phyloP scores from a whole-genome alignment of 192 early-diverging fungal species.

The Entomortierella parvispora region DNA sequence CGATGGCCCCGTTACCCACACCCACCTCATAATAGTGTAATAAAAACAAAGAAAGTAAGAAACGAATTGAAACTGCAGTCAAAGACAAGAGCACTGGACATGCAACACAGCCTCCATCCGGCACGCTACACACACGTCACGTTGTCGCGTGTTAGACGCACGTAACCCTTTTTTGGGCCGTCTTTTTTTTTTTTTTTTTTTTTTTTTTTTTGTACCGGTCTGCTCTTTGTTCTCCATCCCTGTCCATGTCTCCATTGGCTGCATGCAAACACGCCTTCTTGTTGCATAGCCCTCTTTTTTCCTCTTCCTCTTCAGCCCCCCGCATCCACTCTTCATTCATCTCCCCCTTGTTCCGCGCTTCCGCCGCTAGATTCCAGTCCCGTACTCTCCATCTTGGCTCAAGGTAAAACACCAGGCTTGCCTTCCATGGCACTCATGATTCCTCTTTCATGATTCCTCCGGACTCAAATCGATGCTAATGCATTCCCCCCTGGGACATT shows the following conservation, averaged over 20 bases:
- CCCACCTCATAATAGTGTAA: no score
- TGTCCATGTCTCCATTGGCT: conserved; percentile 1
- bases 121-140: no score
- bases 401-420: background rate
- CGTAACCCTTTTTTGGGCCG: conserved; percentile 3
- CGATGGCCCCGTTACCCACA: no score
- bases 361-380: background rate
- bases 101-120: no score
- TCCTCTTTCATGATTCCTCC: no score
- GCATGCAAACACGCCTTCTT: background rate
- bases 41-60: background rate
- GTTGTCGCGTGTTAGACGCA: background rate
- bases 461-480: no score
- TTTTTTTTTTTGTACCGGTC: background rate
- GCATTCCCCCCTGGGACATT: no score
- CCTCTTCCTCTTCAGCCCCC: background rate
- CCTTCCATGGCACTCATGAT: no score
- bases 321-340: background rate
- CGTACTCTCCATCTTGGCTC: background rate
- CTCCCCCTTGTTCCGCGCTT: background rate
- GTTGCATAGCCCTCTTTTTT: background rate
- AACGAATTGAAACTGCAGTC: no score
- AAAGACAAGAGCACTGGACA: no score
- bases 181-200: background rate
- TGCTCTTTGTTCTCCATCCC: no score